These are phyloP conservation scores for Rhinocladiella mackenziei DNA, from an alignment of 2,329 filamentous ascomycete species.

Conservation along the genomic window DNA sequence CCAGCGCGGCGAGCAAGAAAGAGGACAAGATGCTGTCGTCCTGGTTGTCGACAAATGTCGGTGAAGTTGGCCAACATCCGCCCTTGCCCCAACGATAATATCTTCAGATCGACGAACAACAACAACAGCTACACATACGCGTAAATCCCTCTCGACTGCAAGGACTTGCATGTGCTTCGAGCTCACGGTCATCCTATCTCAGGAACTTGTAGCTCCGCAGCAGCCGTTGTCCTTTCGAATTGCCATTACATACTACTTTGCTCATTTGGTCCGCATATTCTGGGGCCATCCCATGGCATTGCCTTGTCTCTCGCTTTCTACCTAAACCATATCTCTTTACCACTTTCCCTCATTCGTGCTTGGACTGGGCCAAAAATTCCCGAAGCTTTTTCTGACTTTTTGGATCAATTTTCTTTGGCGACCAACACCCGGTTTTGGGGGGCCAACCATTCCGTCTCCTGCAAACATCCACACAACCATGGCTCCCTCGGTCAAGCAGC, in stretches of 20 bases:
- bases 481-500: conserved; percentile 73
- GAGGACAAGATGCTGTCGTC: too few relatives aligned
- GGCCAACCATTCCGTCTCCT: background rate
- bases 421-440: conserved; percentile 2
- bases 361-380: background rate
- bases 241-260: conserved; percentile 25
- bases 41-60: conserved; percentile 19
- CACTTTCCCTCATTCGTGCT: conserved; percentile 11
- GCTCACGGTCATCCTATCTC: background rate
- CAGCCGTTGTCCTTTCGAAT: conserved; percentile 20
- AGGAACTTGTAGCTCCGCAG: conserved; percentile 13
- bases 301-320: conserved; percentile 3
- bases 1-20: background rate
- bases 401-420: conserved; percentile 12
- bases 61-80: conserved; percentile 9
- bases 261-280: conserved; percentile 7
- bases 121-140: background rate
- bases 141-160: too few relatives aligned
- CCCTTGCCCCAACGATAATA: background rate
- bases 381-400: too few relatives aligned
- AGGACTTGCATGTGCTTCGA: conserved; percentile 5
- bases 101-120: background rate
- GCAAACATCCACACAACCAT: conserved; percentile 39
- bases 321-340: conserved; percentile 6
- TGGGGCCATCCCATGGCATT: conserved; percentile 8